Evolutionary conservation across 208 protist genomes (phyloP).

Genomic region (Naegleria fowleri): DNA sequence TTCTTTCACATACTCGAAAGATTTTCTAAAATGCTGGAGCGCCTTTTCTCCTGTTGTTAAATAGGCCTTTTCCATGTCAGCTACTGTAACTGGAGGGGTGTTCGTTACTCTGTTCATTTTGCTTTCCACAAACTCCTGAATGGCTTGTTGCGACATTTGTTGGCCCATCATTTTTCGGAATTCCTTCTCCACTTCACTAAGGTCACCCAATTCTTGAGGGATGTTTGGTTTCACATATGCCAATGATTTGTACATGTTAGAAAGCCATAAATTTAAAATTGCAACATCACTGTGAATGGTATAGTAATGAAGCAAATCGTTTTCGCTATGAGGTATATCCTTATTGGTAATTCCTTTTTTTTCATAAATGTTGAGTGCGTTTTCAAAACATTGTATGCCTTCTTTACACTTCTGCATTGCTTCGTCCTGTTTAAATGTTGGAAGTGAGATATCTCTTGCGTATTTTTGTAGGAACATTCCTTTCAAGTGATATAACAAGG

Average conservation of each 20-base stretch:
- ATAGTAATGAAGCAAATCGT: not conserved
- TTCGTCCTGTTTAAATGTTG: not conserved
- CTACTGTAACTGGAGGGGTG: not conserved
- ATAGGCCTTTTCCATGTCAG: not conserved
- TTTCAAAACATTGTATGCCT: not conserved
- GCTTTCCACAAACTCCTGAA: not conserved
- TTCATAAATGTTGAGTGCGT: not conserved
- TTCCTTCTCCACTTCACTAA: not conserved
- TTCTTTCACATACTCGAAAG: not conserved
- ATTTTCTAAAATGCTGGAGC: not conserved
- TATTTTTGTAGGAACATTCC: not conserved
- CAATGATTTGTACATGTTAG: not conserved
- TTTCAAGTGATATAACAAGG: not conserved
- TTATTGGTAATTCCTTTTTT: not conserved
- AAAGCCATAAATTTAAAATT: not conserved
- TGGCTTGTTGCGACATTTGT: not conserved
- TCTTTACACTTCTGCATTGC: not conserved
- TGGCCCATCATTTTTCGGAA: not conserved
- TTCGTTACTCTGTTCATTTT: not conserved
- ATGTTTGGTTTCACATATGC: not conserved
- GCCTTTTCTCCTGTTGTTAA: not conserved
- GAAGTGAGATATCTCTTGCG: not conserved
- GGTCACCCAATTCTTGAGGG: not conserved
- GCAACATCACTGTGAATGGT: not conserved
- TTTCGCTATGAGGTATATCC: not conserved